Percentiles rank a stretch among this genome's conserved stretches.
Evolutionary conservation across 805 yeast genomes (phyloP).

Genomic region (Sugiyamaella americana): DNA sequence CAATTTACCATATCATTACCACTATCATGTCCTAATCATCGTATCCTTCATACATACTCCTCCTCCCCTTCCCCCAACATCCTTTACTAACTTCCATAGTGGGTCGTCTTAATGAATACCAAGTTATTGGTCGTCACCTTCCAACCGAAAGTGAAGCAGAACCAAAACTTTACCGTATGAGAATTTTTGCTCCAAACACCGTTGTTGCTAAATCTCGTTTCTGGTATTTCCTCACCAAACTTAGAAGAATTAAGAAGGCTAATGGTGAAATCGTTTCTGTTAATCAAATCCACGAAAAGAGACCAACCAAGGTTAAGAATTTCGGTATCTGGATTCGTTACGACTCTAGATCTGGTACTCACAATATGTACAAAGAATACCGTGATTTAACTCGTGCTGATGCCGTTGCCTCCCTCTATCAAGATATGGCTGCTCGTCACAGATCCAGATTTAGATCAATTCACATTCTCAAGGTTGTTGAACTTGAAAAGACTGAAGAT

Average conservation of each 20-base stretch:
- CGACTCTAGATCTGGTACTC: conserved; percentile 99
- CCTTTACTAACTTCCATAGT: no score
- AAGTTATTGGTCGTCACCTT: conserved; percentile 99
- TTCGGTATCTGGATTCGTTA: conserved; percentile 99
- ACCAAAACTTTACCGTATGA: conserved; percentile 99
- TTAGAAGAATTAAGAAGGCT: conserved; percentile 99
- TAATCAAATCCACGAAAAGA: conserved; percentile 85
- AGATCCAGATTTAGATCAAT: conserved; percentile 99
- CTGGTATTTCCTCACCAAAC: conserved; percentile 99
- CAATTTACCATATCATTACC: no score
- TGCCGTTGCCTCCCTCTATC: conserved; percentile 98
- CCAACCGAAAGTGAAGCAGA: conserved; percentile 98
- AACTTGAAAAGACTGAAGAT: conserved; percentile 94
- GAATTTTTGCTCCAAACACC: conserved; percentile 97
- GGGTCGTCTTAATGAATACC: conserved; percentile 99
- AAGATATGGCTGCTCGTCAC: conserved; percentile 99
- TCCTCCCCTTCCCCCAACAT: no score
- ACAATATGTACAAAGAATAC: conserved; percentile 99
- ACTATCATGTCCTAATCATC: no score
- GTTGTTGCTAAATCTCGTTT: conserved; percentile 99
- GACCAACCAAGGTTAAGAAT: conserved; percentile 99
- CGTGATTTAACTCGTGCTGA: conserved; percentile 98
- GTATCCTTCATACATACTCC: no score
- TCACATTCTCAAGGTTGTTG: conserved; percentile 99
- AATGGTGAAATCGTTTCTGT: conserved; percentile 98